Percentiles rank a stretch among this genome's conserved stretches.
Evolutionary conservation across 1,284 basidiomycete species (phyloP).

Genomic region (Pyrrhoderma noxium): DNA sequence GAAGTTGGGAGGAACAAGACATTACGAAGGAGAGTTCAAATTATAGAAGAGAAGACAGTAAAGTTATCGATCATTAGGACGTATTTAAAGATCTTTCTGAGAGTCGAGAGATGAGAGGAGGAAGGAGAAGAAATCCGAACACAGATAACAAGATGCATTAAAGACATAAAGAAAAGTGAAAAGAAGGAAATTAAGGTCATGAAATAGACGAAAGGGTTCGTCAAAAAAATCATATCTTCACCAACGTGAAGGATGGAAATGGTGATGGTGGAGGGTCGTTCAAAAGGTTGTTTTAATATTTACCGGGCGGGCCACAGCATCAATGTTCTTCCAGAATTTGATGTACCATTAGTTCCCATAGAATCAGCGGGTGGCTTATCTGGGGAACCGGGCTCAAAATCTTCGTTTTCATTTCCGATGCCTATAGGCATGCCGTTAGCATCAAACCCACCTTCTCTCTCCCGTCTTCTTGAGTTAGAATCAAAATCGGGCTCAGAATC

Average conservation of each 20-base stretch:
- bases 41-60: background rate
- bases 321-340: too few relatives aligned
- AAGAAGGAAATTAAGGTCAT: background rate
- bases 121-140: background rate
- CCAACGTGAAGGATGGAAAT: too few relatives aligned
- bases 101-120: background rate
- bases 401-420: conserved; percentile 7
- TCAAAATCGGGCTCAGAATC: too few relatives aligned
- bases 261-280: too few relatives aligned
- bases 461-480: conserved; percentile 4
- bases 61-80: background rate
- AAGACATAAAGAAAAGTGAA: background rate
- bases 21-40: background rate
- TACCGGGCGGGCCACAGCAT: conserved; percentile 20
- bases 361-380: conserved; percentile 24
- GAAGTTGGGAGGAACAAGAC: background rate
- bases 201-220: background rate
- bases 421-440: conserved; percentile 24
- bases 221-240: too few relatives aligned
- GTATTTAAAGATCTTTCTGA: background rate
- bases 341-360: conserved; percentile 4
- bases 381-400: conserved; percentile 22
- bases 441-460: conserved; percentile 21
- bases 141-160: background rate
- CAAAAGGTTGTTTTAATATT: background rate